Conservation (phyloP, 2,329 filamentous ascomycete genomes). For the Scorias spongiosa region DNA sequence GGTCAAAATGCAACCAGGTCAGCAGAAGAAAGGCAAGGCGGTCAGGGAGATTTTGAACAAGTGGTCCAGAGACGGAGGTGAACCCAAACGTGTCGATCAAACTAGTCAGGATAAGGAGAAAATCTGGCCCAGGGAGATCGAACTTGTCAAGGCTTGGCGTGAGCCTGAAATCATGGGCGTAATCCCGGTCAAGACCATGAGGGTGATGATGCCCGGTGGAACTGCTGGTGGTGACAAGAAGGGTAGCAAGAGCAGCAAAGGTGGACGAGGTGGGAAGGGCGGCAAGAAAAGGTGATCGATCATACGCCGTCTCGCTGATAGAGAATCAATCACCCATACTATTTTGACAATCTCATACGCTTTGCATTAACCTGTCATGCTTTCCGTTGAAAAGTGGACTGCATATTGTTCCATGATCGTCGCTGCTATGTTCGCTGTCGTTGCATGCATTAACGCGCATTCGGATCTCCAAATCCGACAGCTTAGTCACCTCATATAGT, state of each 20-base stretch:
- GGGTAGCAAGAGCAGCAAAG: constrained; percentile 27
- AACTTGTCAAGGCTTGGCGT: constrained; percentile 67
- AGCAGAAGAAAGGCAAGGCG: constrained; percentile 85
- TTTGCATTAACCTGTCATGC: too few species aligned
- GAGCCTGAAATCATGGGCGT: constrained; percentile 68
- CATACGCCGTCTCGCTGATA: not conserved
- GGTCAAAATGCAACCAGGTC: constrained; percentile 81
- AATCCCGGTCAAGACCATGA: constrained; percentile 65
- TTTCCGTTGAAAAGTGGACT: too few species aligned
- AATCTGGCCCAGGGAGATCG: constrained; percentile 76
- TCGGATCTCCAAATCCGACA: not conserved
- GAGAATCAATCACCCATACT: too few species aligned
- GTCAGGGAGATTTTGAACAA: constrained; percentile 75
- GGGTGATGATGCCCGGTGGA: constrained; percentile 58
- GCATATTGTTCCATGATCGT: too few species aligned
- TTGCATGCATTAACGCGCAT: not conserved
- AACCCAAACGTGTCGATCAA: constrained; percentile 27
- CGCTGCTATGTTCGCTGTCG: too few species aligned
- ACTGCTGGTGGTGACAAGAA: constrained; percentile 22
- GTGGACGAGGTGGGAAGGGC: constrained; percentile 17
- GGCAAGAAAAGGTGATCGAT: constrained; percentile 9
- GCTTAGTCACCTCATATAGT: not conserved
- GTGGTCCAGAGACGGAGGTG: constrained; percentile 55
- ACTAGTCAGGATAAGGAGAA: constrained; percentile 45
- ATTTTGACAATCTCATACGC: too few species aligned